phyloP scores from a whole-genome alignment of 768 basidiomycete species.

The Termitomyces bulborhizus region DNA sequence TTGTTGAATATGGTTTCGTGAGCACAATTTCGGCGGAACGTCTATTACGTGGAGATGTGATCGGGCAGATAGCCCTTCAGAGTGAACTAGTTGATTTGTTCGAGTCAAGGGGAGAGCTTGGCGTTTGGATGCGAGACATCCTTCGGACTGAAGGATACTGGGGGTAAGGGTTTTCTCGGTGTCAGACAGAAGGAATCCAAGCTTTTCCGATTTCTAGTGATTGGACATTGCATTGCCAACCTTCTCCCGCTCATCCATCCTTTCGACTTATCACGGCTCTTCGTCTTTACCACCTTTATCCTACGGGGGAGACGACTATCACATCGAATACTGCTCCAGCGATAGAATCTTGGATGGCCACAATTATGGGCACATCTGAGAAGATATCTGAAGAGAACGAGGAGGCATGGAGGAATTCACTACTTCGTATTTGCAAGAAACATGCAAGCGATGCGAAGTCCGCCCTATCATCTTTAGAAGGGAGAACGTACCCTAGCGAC shows the following conservation, averaged over 20 bases:
- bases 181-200: not conserved
- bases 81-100: conserved; percentile 47
- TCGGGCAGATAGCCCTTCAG: conserved; percentile 62
- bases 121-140: conserved; percentile 40
- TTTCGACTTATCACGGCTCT: conserved; percentile 72
- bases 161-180: conserved; percentile 48
- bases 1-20: conserved; percentile 90
- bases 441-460: conserved; percentile 9
- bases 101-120: conserved; percentile 29
- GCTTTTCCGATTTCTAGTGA: conserved; percentile 40
- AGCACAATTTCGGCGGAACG: conserved; percentile 26
- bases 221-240: conserved; percentile 68
- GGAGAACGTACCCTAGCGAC: not conserved
- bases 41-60: conserved; percentile 19
- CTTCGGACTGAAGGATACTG: conserved; percentile 72
- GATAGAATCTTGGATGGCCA: conserved; percentile 48
- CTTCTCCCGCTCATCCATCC: conserved; percentile 65
- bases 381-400: conserved; percentile 45
- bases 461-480: conserved; percentile 1
- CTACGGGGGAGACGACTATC: conserved; percentile 17
- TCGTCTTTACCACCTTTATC: conserved; percentile 52
- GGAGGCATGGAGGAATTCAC: conserved; percentile 31
- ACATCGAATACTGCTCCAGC: conserved; percentile 21
- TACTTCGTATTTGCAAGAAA: conserved; percentile 27
- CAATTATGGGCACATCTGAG: conserved; percentile 39